Percentiles rank a stretch among this genome's conserved stretches.
These are phyloP conservation scores for Falciphora oryzae DNA, from an alignment of 2,329 filamentous ascomycete genomes.

Conservation along the genomic window DNA sequence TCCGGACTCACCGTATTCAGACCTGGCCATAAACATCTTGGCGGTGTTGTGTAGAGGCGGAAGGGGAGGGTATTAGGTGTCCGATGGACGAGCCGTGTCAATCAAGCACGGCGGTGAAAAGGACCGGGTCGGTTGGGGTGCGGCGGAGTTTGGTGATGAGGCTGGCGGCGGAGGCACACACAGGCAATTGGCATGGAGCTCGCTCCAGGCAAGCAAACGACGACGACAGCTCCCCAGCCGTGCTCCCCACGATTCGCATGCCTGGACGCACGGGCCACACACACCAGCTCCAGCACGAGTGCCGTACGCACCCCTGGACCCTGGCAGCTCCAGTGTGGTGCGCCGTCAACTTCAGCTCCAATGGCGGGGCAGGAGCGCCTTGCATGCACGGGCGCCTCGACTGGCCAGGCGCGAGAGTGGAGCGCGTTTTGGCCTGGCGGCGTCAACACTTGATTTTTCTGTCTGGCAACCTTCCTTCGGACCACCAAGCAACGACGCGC, in stretches of 20 bases:
- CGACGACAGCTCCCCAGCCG: constrained; percentile 7
- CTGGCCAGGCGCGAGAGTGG: background rate
- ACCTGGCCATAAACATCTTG: constrained; percentile 99
- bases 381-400: background rate
- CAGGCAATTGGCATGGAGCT: background rate
- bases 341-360: background rate
- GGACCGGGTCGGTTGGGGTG: background rate
- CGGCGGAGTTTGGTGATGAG: background rate
- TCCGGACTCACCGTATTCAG: constrained; percentile 76
- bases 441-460: too few species aligned
- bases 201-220: constrained; percentile 8
- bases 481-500: background rate
- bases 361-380: background rate
- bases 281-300: background rate
- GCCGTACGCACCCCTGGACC: too few species aligned
- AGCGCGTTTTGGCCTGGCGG: background rate
- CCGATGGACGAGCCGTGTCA: background rate
- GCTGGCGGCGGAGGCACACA: background rate
- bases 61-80: background rate
- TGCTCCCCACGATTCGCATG: background rate
- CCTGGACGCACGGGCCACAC: background rate
- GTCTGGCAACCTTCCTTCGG: background rate
- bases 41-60: constrained; percentile 31
- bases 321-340: background rate
- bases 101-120: background rate